Evolutionary conservation across 2,329 filamentous ascomycete species (phyloP).

Genomic region (Paracoccidioides brasiliensis): DNA sequence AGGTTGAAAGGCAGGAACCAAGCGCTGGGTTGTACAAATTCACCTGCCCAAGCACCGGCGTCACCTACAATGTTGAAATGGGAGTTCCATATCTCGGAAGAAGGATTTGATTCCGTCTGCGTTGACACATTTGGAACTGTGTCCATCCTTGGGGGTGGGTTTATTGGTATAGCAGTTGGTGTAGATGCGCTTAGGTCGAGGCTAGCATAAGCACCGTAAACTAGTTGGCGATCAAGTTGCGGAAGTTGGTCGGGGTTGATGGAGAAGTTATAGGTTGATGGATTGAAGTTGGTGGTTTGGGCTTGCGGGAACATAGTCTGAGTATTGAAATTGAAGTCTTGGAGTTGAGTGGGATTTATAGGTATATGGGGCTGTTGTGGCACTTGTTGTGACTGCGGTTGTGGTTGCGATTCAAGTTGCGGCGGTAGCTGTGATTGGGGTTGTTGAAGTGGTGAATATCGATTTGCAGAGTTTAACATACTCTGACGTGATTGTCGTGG

Average conservation of each 20-base stretch:
- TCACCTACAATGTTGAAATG: conserved; percentile 22
- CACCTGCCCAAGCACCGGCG: conserved; percentile 17
- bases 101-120: conserved; percentile 11
- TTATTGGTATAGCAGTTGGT: conserved; percentile 2
- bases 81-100: conserved; percentile 23
- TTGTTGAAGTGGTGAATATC: conserved; percentile 1
- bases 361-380: conserved; percentile 13
- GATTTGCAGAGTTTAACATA: neutral
- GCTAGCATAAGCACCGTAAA: conserved; percentile 57
- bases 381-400: conserved; percentile 3
- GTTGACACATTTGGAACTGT: neutral
- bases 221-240: conserved; percentile 61
- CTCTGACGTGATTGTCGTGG: neutral
- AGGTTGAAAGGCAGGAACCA: conserved; percentile 95
- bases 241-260: conserved; percentile 39
- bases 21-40: conserved; percentile 42
- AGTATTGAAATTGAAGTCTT: conserved; percentile 26
- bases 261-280: conserved; percentile 26
- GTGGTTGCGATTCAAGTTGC: conserved; percentile 6
- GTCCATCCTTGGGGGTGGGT: neutral
- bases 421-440: conserved; percentile 5
- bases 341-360: conserved; percentile 1
- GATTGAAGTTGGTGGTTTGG: conserved; percentile 18
- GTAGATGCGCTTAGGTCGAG: conserved; percentile 33
- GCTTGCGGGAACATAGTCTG: conserved; percentile 21